Evolutionary conservation across 1,284 basidiomycete genomes (phyloP), one percentile per base, ranked within the genome.

Genomic region (Singerocomus inundabilis): DNA sequence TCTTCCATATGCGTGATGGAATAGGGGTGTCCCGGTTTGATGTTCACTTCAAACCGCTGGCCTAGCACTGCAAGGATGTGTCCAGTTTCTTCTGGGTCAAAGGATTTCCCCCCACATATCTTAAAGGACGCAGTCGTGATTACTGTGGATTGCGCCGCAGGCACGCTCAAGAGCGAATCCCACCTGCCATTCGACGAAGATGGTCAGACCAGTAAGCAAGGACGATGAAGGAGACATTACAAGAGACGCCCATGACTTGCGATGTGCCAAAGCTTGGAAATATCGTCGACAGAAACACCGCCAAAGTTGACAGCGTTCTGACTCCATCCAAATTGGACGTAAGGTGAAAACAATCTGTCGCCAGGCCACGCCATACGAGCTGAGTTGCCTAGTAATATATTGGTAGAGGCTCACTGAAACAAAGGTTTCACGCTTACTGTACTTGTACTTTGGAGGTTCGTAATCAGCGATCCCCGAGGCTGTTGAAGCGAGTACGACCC

Each of bases 41-140:
- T 15, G 28, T 49, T 51, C 11, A 49, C 16, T 16, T 15, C 24
- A 29, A 49, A 40, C 24, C 30, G 25, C 15, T 51, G 47, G n/a
- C 35, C 46, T 18, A 41, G 15, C 4, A 40, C n/a, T 26, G 48
- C 48, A 7, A 36, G 26, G 6, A 29, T 46, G 11, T 53, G 28
- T 1, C 24, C 11, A n/a, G 16, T 33, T n/a, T 49, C 21, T 24
- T 26, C 18, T n/a, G 48, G 28, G 11, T 18, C 6, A 7, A 44
- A 35, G 11, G 31, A 3, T 9, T 29, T 12, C 12, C 42, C 28
- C 11, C 11, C 38, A 16, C 38, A 28, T 28, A 41, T 7, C 28
- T 16, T 5, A 9, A 8, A 21, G 13, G 40, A 41, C 3, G 30
- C 15, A n/a, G 30, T 35, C 11, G 35, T 21, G n/a, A 34, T 29